Base-by-base conservation (phyloP, 106 monocot species). In the Acorus gramineus region DNA sequence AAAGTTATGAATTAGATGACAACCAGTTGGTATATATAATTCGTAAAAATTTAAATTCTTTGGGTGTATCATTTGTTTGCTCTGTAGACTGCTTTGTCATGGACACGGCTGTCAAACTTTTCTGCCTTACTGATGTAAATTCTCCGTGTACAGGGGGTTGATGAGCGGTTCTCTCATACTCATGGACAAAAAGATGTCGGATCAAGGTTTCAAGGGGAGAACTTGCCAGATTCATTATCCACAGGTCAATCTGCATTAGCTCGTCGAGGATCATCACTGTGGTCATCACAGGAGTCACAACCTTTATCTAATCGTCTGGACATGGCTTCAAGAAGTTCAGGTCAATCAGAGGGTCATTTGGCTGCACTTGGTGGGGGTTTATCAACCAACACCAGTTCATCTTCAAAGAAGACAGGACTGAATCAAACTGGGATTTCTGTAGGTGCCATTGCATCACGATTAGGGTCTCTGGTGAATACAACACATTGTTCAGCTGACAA, bases 81-180 rank as follows among this genome's bases (percentile, higher is more conserved):
- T 28, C 28, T 28, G 28, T 28, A 28, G 28, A 28, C 28, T 28
- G 28, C 28, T 28, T 28, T 28, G 28, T 28, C 28, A 28, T 28
- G 28, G 28, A 28, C 28, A 28, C 28, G 1, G 28, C 28, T 28
- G 28, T 28, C 28, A 28, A 28, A 28, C 28, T 28, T 28, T 28
- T 28, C 28, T 28, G 28, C 28, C 28, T 28, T 28, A 28, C 28
- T 28, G 28, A 28, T 28, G 52, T 52, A 2, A 2, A 12, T 62
- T 59, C 10, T 45, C 42, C 42, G 74, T 53, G 12, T 69, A 59
- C 86, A 96, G 96, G 81, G 82, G 4, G 12, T 50, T 60, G 87
- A 76, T 64, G 80, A 67, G 14, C 55, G 71, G 12, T 53, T 62
- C 68, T 46, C 52, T 8, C 59, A 68, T 59, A 54, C 69, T 64